Percentiles rank a stretch among this genome's conserved stretches.
These are phyloP conservation scores for Kwoniella europaea DNA, from an alignment of 768 basidiomycete genomes.

Conservation along the genomic window DNA sequence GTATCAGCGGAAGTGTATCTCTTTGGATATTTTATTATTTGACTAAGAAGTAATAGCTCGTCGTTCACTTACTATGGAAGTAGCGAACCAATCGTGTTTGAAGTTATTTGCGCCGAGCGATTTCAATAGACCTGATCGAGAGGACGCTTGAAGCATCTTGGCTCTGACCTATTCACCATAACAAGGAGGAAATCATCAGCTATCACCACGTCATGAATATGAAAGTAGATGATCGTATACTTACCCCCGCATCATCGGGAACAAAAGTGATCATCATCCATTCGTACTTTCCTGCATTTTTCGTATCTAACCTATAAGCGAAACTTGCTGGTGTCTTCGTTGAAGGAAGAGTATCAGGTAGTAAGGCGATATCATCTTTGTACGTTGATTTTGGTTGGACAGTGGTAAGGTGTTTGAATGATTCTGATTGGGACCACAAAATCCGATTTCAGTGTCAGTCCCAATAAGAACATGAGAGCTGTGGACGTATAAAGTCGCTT, in stretches of 20 bases:
- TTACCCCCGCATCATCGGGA: constrained; percentile 54
- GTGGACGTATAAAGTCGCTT: no score
- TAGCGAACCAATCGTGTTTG: constrained; percentile 56
- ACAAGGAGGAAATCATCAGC: no score
- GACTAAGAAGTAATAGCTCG: not conserved
- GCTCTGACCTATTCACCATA: constrained; percentile 42
- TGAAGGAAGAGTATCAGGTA: constrained; percentile 42
- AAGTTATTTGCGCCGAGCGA: constrained; percentile 53
- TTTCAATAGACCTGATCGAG: constrained; percentile 52
- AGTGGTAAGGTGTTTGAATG: constrained; percentile 44
- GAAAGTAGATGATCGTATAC: constrained; percentile 11
- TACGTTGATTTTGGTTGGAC: constrained; percentile 39
- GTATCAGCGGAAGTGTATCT: no score
- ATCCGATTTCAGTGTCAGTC: no score
- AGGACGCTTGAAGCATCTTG: constrained; percentile 58
- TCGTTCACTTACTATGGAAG: constrained; percentile 42
- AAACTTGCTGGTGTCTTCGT: constrained; percentile 55
- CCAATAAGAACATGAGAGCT: no score
- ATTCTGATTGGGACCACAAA: constrained; percentile 22
- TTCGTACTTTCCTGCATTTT: constrained; percentile 45
- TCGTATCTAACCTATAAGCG: constrained; percentile 51
- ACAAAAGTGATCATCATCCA: constrained; percentile 58
- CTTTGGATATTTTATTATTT: not conserved
- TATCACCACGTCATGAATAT: no score
- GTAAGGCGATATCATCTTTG: constrained; percentile 51